phyloP scores from a whole-genome alignment of 1,284 basidiomycete species.

The Ustilago lituana region DNA sequence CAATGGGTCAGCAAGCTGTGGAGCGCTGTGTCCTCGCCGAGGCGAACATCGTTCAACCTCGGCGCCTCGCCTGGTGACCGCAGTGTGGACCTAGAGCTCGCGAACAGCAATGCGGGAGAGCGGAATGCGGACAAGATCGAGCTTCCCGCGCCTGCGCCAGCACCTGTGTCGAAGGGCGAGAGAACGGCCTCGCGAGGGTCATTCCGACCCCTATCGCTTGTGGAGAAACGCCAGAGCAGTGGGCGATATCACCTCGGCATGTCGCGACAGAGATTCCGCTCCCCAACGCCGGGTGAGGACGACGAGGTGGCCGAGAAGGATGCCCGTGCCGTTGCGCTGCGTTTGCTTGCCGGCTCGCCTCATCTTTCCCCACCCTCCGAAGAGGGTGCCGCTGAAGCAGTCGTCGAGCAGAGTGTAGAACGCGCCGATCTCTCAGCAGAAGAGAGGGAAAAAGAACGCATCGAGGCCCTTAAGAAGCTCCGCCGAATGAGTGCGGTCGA shows the following conservation, averaged over 20 bases:
- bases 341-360: constrained; percentile 34
- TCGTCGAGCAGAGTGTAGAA: constrained; percentile 1
- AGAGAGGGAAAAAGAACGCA: constrained; percentile 37
- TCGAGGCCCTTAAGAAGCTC: constrained; percentile 40
- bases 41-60: constrained; percentile 15
- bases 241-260: constrained; percentile 15
- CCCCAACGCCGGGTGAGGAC: constrained; percentile 35
- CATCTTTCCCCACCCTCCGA: constrained; percentile 9
- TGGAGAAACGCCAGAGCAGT: constrained; percentile 40
- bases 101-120: constrained; percentile 5
- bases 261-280: constrained; percentile 20
- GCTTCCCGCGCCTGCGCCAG: background rate
- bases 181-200: constrained; percentile 26
- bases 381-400: background rate
- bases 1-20: constrained; percentile 48
- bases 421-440: constrained; percentile 33
- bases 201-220: constrained; percentile 36
- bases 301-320: constrained; percentile 41
- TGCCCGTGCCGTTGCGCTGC: constrained; percentile 37
- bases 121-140: constrained; percentile 4
- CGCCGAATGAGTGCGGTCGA: constrained; percentile 42
- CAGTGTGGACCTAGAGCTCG: constrained; percentile 34
- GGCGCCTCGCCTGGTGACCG: constrained; percentile 13
- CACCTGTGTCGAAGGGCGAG: background rate
- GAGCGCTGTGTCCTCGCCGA: constrained; percentile 30